Evolutionary conservation across 768 basidiomycete genomes (phyloP).

Genomic region (Chalciporus piperatus): DNA sequence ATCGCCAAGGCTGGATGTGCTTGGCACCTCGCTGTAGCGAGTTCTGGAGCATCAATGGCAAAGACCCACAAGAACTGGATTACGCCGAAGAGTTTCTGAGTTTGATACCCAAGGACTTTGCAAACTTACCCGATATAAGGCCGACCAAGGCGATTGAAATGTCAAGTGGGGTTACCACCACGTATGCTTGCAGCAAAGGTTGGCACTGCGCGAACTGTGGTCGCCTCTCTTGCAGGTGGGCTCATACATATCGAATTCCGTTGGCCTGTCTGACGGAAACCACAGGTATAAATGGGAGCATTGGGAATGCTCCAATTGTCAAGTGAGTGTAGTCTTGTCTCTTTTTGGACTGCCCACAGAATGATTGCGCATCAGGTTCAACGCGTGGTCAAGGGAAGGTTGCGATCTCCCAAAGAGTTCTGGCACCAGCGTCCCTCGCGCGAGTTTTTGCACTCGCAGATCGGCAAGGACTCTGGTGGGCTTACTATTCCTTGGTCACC

Average conservation of each 20-base stretch:
- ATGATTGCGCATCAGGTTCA: constrained; percentile 8
- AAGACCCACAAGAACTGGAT: constrained; percentile 36
- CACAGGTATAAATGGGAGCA: constrained; percentile 68
- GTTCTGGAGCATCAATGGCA: constrained; percentile 49
- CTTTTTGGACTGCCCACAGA: constrained; percentile 1
- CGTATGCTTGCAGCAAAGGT: constrained; percentile 58
- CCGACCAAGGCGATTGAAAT: constrained; percentile 34
- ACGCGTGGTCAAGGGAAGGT: constrained; percentile 17
- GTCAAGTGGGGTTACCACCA: constrained; percentile 43
- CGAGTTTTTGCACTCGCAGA: constrained; percentile 27
- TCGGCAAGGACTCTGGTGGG: constrained; percentile 30
- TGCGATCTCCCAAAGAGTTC: constrained; percentile 36
- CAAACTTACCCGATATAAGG: constrained; percentile 36
- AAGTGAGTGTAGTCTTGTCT: constrained; percentile 35
- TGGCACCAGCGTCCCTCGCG: constrained; percentile 31
- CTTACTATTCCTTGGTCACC: not conserved
- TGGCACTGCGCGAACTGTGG: constrained; percentile 71
- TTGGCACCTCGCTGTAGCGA: constrained; percentile 52
- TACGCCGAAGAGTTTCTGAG: constrained; percentile 50
- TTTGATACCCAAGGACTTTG: constrained; percentile 30
- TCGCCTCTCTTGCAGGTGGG: constrained; percentile 70
- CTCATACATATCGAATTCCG: not conserved
- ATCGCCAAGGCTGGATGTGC: constrained; percentile 58
- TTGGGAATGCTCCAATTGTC: constrained; percentile 67
- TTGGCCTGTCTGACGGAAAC: constrained; percentile 1